These are phyloP conservation scores for Selaginella moellendorffii DNA, from an alignment of 75 land plant species.

Conservation along the genomic window DNA sequence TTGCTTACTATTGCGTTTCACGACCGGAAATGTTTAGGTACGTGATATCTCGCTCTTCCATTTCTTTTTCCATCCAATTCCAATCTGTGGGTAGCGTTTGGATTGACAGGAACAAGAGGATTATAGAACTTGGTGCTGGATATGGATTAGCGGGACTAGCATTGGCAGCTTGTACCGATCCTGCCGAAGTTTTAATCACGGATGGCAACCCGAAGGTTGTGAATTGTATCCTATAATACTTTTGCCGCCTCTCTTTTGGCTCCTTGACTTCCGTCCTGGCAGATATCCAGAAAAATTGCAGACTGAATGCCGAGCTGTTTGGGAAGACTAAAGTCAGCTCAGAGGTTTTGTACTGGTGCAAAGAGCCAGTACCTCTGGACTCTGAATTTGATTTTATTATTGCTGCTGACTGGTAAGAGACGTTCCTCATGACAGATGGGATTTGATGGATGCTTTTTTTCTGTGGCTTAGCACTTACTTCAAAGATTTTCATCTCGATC, in stretches of 20 bases:
- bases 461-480: conserved; percentile 52
- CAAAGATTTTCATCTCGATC: conserved; percentile 47
- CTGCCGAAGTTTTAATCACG: conserved; percentile 59
- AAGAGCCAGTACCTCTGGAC: conserved; percentile 4
- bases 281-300: conserved; percentile 11
- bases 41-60: too few species aligned
- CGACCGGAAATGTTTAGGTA: conserved; percentile 59
- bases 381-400: conserved; percentile 15
- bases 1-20: conserved; percentile 54
- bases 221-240: conserved; percentile 60
- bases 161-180: conserved; percentile 53
- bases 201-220: conserved; percentile 92
- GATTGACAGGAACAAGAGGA: conserved; percentile 44
- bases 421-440: background rate
- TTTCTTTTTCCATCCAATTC: background rate
- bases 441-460: background rate
- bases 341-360: conserved; percentile 16
- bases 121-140: conserved; percentile 85
- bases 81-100: background rate
- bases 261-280: background rate
- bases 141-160: conserved; percentile 86
- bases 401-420: conserved; percentile 27
- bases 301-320: conserved; percentile 7
- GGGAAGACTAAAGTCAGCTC: conserved; percentile 15
- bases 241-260: background rate